phyloP scores from a whole-genome alignment of 805 yeast species.

The Tetrapisispora taiwanensis region DNA sequence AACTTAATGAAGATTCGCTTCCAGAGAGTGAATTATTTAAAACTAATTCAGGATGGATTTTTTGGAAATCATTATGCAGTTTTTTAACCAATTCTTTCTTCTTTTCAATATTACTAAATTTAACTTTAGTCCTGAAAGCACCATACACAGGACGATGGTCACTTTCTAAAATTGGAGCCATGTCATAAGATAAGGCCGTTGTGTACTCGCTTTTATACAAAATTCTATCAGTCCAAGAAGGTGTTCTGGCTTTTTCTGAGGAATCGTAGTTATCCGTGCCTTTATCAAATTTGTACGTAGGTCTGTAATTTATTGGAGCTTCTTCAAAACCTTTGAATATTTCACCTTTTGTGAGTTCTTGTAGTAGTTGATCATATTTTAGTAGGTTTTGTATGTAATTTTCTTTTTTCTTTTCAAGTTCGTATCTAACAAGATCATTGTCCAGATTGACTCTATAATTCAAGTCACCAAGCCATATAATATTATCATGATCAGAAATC shows the following conservation, averaged over 20 bases:
- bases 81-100: constrained; percentile 46
- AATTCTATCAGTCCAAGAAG: constrained; percentile 94
- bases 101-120: constrained; percentile 53
- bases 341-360: constrained; percentile 59
- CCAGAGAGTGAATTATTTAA: background rate
- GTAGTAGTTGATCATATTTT: constrained; percentile 67
- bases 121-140: constrained; percentile 56
- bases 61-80: constrained; percentile 48
- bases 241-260: constrained; percentile 84
- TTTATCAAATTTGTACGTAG: constrained; percentile 88
- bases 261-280: constrained; percentile 75
- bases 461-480: constrained; percentile 92
- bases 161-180: constrained; percentile 55
- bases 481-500: constrained; percentile 74
- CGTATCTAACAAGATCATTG: constrained; percentile 60
- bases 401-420: constrained; percentile 38
- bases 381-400: constrained; percentile 36
- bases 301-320: constrained; percentile 62
- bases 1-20: background rate
- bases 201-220: constrained; percentile 50
- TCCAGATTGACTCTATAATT: constrained; percentile 69
- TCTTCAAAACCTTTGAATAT: constrained; percentile 73
- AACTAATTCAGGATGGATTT: constrained; percentile 17
- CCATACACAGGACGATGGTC: constrained; percentile 94
- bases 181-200: constrained; percentile 56